Percentiles rank a stretch among this genome's conserved stretches.
Evolutionary conservation across 495 filamentous ascomycete species (phyloP).

Genomic region (Aspergillus kassunensis): DNA sequence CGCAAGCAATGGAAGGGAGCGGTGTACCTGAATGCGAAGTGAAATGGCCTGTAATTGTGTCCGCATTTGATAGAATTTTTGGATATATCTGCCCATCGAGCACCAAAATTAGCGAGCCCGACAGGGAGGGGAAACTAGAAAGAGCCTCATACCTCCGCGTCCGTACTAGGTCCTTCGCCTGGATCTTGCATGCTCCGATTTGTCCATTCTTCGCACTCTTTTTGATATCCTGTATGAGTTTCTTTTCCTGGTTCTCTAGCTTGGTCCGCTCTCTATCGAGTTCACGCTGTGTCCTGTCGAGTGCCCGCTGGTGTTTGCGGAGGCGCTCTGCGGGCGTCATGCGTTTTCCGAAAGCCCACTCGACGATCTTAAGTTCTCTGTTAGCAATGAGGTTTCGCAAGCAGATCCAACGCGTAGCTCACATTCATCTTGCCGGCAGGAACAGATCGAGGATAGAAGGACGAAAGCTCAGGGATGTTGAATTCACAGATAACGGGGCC

Average conservation of each 20-base stretch:
- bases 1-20: background rate
- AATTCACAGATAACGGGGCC: background rate
- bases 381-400: background rate
- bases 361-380: slow-evolving; percentile 62
- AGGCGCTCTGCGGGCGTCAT: slow-evolving; percentile 96
- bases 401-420: slow-evolving; percentile 16
- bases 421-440: slow-evolving; percentile 56
- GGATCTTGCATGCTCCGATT: slow-evolving; percentile 93
- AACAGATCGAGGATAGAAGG: background rate
- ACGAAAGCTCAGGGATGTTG: background rate
- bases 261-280: slow-evolving; percentile 90
- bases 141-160: slow-evolving; percentile 63
- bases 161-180: slow-evolving; percentile 93
- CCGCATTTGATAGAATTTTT: slow-evolving; percentile 97
- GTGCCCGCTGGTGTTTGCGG: slow-evolving; percentile 92
- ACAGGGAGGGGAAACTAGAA: background rate
- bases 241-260: slow-evolving; percentile 97
- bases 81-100: slow-evolving; percentile 65
- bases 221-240: slow-evolving; percentile 90
- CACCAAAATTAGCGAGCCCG: background rate
- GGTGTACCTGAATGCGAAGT: slow-evolving; percentile 80
- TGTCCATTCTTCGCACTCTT: slow-evolving; percentile 97
- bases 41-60: slow-evolving; percentile 95
- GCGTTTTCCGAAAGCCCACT: slow-evolving; percentile 98
- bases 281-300: slow-evolving; percentile 96